Evolutionary conservation across 306 rosid species (phyloP).

Genomic region (Mucuna pruriens): DNA sequence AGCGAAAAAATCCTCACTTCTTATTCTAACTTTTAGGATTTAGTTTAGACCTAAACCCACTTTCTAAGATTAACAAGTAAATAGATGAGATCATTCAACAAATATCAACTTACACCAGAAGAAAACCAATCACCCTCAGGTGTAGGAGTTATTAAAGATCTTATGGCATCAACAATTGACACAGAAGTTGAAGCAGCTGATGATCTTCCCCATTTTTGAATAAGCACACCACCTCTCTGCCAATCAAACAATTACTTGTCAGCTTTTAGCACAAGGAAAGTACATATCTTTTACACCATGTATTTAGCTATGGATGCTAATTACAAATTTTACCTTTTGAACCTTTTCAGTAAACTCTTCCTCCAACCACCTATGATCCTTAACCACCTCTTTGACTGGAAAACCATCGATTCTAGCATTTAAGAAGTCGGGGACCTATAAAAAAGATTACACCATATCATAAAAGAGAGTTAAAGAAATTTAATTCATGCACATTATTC

Average conservation of each 20-base stretch:
- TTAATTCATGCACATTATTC: slow-evolving; percentile 9
- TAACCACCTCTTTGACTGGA: slow-evolving; percentile 87
- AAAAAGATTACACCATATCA: slow-evolving; percentile 24
- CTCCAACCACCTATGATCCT: slow-evolving; percentile 90
- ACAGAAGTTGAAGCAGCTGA: slow-evolving; percentile 98
- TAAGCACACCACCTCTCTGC: slow-evolving; percentile 94
- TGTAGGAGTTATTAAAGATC: slow-evolving; percentile 85
- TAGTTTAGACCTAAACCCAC: too few species aligned
- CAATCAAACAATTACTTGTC: slow-evolving; percentile 34
- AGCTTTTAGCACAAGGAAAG: slow-evolving; percentile 33
- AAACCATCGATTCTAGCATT: slow-evolving; percentile 86
- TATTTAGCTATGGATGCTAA: slow-evolving; percentile 11
- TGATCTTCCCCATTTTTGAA: slow-evolving; percentile 97
- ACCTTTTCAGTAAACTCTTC: slow-evolving; percentile 87
- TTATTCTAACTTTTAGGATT: too few species aligned
- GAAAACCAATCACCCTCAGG: slow-evolving; percentile 99
- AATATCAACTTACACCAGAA: slow-evolving; percentile 72
- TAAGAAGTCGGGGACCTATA: slow-evolving; percentile 94
- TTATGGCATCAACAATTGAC: slow-evolving; percentile 85
- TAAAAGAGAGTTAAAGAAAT: slow-evolving; percentile 23
- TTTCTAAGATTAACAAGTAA: too few species aligned
- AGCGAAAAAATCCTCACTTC: too few species aligned
- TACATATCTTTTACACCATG: not conserved
- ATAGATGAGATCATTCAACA: not conserved
- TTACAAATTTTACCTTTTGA: slow-evolving; percentile 68